phyloP scores from a whole-genome alignment of 1,284 basidiomycete genomes.

The Trametes hirsuta region DNA sequence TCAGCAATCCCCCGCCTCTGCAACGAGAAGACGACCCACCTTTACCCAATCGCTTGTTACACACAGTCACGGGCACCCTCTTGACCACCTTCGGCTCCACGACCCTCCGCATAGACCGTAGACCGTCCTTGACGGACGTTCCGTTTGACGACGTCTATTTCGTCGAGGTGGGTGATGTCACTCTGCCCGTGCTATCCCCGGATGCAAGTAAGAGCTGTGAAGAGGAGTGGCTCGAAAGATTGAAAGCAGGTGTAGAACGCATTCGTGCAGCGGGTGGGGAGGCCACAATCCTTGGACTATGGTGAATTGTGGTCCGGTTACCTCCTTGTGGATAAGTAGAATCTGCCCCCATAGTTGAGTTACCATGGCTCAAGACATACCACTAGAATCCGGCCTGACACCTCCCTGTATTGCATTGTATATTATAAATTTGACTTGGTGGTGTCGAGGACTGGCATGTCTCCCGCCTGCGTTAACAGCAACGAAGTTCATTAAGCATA shows the following conservation, averaged over 20 bases:
- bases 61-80: slow-evolving; percentile 33
- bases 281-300: slow-evolving; percentile 34
- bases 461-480: too few species aligned
- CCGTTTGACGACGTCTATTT: slow-evolving; percentile 63
- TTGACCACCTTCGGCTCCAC: slow-evolving; percentile 37
- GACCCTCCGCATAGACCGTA: slow-evolving; percentile 61
- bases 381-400: too few species aligned
- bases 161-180: slow-evolving; percentile 35
- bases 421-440: not conserved
- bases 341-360: not conserved
- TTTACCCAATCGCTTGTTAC: slow-evolving; percentile 25
- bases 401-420: not conserved
- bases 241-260: slow-evolving; percentile 41
- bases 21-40: slow-evolving; percentile 12
- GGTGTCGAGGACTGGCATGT: too few species aligned
- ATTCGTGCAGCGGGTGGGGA: slow-evolving; percentile 40
- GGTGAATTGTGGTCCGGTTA: slow-evolving; percentile 23
- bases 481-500: too few species aligned
- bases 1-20: slow-evolving; percentile 26
- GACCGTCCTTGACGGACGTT: slow-evolving; percentile 50
- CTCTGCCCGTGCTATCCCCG: slow-evolving; percentile 11
- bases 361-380: too few species aligned
- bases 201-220: slow-evolving; percentile 7
- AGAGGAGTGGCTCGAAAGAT: slow-evolving; percentile 33
- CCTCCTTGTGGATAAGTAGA: not conserved